These are phyloP conservation scores for Lactarius quietus DNA, from an alignment of 768 basidiomycete genomes.

Conservation along the genomic window DNA sequence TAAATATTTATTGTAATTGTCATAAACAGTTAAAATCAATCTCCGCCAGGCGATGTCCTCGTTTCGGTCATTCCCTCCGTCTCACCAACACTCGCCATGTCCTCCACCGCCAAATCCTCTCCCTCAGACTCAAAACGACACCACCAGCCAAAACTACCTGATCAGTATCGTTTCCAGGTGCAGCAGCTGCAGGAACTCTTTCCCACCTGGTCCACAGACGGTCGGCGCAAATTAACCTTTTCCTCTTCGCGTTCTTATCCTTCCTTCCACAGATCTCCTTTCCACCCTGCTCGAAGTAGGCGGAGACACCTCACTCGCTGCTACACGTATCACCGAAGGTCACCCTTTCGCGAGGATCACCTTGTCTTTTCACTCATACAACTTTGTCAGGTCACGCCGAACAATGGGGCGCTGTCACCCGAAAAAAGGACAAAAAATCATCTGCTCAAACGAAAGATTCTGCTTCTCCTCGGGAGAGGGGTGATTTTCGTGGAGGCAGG, in stretches of 20 bases:
- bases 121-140: constrained; percentile 30
- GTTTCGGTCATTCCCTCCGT: neutral
- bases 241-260: constrained; percentile 16
- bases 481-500: constrained; percentile 59
- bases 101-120: constrained; percentile 32
- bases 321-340: constrained; percentile 77
- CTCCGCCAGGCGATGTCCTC: constrained; percentile 2
- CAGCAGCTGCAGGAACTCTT: constrained; percentile 68
- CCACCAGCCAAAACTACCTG: constrained; percentile 28
- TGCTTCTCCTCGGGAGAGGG: constrained; percentile 40
- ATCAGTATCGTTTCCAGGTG: constrained; percentile 52
- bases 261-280: constrained; percentile 51
- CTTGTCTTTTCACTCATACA: constrained; percentile 26
- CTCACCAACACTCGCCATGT: constrained; percentile 20
- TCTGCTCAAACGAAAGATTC: constrained; percentile 50
- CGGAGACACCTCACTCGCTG: constrained; percentile 69
- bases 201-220: constrained; percentile 66
- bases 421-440: constrained; percentile 84
- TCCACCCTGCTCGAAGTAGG: constrained; percentile 62
- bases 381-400: constrained; percentile 56
- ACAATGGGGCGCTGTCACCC: constrained; percentile 80
- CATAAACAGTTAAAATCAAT: constrained; percentile 1
- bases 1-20: neutral
- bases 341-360: constrained; percentile 7
- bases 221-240: constrained; percentile 37